A percentile compares a stretch with the other conserved stretches of the same genome.
Conservation (phyloP, 805 yeast species). For the Priceomyces castillae region DNA sequence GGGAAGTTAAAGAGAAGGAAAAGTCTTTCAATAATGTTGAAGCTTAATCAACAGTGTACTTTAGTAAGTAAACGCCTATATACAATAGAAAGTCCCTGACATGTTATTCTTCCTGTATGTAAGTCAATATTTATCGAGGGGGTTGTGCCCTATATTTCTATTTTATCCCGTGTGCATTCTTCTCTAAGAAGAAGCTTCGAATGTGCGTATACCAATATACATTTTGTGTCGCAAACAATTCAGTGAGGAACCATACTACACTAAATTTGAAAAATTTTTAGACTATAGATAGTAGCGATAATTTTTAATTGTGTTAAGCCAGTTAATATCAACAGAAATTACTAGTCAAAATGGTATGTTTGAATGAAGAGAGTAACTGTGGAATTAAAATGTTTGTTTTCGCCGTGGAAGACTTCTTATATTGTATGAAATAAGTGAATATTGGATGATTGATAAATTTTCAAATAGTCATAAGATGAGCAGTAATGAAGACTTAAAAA, state of each 20-base stretch:
- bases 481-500: not conserved
- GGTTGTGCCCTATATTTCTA: not conserved
- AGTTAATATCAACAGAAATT: slow-evolving; percentile 7
- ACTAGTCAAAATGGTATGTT: slow-evolving; percentile 20
- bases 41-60: not conserved
- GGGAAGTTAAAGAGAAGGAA: slow-evolving; percentile 87
- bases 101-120: not conserved
- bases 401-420: not conserved
- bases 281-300: not conserved
- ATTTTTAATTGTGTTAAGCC: slow-evolving; percentile 3
- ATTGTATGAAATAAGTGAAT: not conserved
- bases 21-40: slow-evolving; percentile 80
- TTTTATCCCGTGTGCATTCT: not conserved
- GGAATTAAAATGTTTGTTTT: not conserved
- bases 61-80: not conserved
- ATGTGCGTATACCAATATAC: slow-evolving; percentile 1
- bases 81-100: not conserved
- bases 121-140: not conserved
- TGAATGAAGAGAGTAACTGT: not conserved
- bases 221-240: slow-evolving; percentile 5
- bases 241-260: not conserved
- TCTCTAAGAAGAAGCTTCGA: not conserved
- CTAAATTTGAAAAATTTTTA: slow-evolving; percentile 7
- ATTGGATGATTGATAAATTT: not conserved
- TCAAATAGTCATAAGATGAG: not conserved